Conservation (phyloP, 2,329 filamentous ascomycete species). For the Botrytis hyacinthi region DNA sequence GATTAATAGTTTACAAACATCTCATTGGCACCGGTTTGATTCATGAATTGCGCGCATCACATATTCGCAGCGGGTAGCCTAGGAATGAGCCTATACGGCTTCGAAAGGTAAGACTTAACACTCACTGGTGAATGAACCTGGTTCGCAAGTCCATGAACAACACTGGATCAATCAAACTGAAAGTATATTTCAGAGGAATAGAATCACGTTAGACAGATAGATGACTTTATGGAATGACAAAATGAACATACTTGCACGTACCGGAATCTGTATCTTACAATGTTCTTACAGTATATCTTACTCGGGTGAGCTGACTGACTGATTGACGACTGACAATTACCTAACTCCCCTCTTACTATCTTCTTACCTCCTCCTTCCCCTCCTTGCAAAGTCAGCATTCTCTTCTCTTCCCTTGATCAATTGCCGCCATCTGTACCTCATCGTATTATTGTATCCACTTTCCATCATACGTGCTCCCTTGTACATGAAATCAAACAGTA, state of each 20-base stretch:
- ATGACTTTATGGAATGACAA: not conserved
- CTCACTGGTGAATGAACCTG: not conserved
- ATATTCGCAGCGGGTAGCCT: not conserved
- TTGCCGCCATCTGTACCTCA: not conserved
- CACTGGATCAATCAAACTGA: not conserved
- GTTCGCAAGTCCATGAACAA: not conserved
- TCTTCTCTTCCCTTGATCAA: conserved; percentile 1
- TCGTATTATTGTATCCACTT: conserved; percentile 15
- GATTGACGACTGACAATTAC: conserved; percentile 1
- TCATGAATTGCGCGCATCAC: conserved; percentile 8
- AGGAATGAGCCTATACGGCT: not conserved
- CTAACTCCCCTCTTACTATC: not conserved
- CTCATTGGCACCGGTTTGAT: not conserved
- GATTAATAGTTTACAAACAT: not conserved
- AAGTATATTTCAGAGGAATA: not conserved
- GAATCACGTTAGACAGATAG: not conserved
- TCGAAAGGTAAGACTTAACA: not conserved
- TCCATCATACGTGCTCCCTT: not conserved
- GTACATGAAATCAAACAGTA: conserved; percentile 6
- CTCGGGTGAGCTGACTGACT: conserved; percentile 2
- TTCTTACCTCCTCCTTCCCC: too few relatives aligned
- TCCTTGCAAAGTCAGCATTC: not conserved
- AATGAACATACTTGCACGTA: not conserved
- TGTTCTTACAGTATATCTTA: not conserved
- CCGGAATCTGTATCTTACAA: not conserved